Base-by-base conservation (phyloP, 106 monocot genomes). In the Iris macrosiphon region DNA sequence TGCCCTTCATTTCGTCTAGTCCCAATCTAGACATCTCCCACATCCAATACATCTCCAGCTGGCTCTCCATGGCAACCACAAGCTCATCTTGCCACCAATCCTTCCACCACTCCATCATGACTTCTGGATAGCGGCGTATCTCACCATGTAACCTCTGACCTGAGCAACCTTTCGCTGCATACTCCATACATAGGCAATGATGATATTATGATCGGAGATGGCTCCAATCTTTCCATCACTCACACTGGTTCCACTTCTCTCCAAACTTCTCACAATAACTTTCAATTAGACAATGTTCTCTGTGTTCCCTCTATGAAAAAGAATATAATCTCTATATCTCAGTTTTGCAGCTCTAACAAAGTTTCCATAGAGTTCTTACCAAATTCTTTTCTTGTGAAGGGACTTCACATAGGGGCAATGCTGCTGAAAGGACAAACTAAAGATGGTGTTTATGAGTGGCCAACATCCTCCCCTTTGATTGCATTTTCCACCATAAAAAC, bases 361-460 rank as follows among this genome's bases (percentile, higher is more conserved):
- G 10, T 12, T 2, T 55, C 3, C 20, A 2, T 62, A 22, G 37
- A 59, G 51, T 61, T 67, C 29, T 14, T 16, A 9, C 38, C 49
- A 3, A 12, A 35, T 45, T 23, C 2, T 45, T 56, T 56, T 29
- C 1, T 45, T 24, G 35, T 68, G 0, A 68, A 68, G 57, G 67
- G 59, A 19, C 1, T 2, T 1, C 40, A 14, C 3, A 54, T 29
- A 12, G 26, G 19, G 44, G 31, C 0, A 22, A 6, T 21, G 0
- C 29, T 69, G 22, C 44, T 62, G 48, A n/a, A n/a, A n/a, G n/a
- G n/a, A n/a, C n/a, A n/a, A n/a, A n/a, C n/a, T n/a, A n/a, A n/a
- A n/a, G n/a, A 55, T 54, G 55, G 40, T 0, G 42, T 55, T 0
- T 66, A 55, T 45, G 7, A n/a, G 10, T 14, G 13, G 43, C 3